A percentile compares a stretch with the other conserved stretches of the same genome.
Evolutionary conservation across 371 early-diverging fungal species (phyloP).

Genomic region (Apophysomyces sp.): DNA sequence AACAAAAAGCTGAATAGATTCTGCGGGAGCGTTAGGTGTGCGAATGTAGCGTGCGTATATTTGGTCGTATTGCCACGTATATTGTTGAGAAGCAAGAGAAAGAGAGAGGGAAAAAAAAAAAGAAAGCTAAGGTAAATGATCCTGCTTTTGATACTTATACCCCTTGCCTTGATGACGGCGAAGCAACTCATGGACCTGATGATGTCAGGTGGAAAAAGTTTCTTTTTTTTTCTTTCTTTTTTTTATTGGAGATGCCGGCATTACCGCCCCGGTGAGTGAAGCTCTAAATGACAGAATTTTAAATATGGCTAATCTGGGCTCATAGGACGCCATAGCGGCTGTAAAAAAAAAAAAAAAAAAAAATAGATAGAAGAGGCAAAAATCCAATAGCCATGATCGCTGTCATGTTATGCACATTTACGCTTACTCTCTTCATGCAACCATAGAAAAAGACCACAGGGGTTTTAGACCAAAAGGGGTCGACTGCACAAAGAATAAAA

Average conservation of each 20-base stretch:
- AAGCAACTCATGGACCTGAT: conserved; percentile 1
- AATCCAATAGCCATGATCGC: background rate
- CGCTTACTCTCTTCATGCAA: background rate
- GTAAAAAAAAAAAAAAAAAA: background rate
- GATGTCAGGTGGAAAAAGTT: conserved; percentile 2
- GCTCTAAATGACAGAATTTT: conserved; percentile 2
- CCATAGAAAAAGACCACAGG: background rate
- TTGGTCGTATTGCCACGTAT: background rate
- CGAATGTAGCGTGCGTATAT: background rate
- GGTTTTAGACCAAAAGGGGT: background rate
- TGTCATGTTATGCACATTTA: conserved; percentile 2
- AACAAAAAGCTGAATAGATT: too few relatives aligned
- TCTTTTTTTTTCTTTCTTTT: background rate
- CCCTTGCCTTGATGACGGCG: conserved; percentile 1
- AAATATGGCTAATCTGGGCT: conserved; percentile 1
- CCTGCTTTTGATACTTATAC: conserved; percentile 2
- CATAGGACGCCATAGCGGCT: conserved; percentile 1
- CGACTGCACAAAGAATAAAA: background rate
- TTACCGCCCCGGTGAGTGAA: conserved; percentile 2
- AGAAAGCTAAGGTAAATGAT: background rate
- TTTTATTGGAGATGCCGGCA: background rate
- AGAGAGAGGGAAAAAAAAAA: too few relatives aligned
- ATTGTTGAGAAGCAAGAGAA: background rate
- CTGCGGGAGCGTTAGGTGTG: background rate
- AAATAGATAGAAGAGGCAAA: background rate